phyloP scores from a whole-genome alignment of 2,329 filamentous ascomycete species.

The Fusarium coffeatum region DNA sequence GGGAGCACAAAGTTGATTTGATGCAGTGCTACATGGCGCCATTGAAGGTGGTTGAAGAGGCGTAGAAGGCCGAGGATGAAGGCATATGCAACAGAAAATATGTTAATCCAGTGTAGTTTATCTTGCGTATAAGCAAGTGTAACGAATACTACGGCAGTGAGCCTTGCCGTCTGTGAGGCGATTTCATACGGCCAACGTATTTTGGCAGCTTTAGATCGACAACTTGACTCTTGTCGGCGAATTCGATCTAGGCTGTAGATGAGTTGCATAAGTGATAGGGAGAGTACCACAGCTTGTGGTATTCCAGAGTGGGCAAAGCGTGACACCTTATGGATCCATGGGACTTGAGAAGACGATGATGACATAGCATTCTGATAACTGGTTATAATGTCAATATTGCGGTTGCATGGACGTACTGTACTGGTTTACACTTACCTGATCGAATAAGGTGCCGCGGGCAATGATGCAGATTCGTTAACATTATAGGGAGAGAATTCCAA shows the following conservation, averaged over 20 bases:
- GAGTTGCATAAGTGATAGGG: slow-evolving; percentile 53
- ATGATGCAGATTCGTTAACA: slow-evolving; percentile 31
- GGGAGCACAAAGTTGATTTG: slow-evolving; percentile 61
- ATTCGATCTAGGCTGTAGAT: slow-evolving; percentile 50
- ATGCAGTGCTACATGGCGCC: slow-evolving; percentile 60
- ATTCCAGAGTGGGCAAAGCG: slow-evolving; percentile 56
- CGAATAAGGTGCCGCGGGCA: slow-evolving; percentile 14
- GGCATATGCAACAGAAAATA: slow-evolving; percentile 54
- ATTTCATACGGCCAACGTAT: slow-evolving; percentile 59
- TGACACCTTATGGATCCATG: slow-evolving; percentile 56
- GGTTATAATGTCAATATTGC: slow-evolving; percentile 19
- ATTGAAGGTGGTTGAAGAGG: slow-evolving; percentile 55
- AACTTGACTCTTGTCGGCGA: slow-evolving; percentile 42
- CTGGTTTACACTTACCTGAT: slow-evolving; percentile 34
- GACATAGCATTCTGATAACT: slow-evolving; percentile 24
- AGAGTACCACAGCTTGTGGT: slow-evolving; percentile 53
- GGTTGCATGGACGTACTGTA: neutral
- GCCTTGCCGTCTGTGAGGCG: slow-evolving; percentile 55
- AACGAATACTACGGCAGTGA: slow-evolving; percentile 55
- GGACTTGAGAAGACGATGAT: slow-evolving; percentile 35
- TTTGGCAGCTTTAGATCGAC: slow-evolving; percentile 52
- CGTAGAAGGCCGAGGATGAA: slow-evolving; percentile 59
- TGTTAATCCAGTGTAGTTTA: slow-evolving; percentile 53
- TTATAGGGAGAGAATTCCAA: slow-evolving; percentile 49
- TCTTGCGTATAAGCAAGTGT: slow-evolving; percentile 51